Conservation (phyloP, 1,284 basidiomycete species). For the Trichosporon coremiiforme region DNA sequence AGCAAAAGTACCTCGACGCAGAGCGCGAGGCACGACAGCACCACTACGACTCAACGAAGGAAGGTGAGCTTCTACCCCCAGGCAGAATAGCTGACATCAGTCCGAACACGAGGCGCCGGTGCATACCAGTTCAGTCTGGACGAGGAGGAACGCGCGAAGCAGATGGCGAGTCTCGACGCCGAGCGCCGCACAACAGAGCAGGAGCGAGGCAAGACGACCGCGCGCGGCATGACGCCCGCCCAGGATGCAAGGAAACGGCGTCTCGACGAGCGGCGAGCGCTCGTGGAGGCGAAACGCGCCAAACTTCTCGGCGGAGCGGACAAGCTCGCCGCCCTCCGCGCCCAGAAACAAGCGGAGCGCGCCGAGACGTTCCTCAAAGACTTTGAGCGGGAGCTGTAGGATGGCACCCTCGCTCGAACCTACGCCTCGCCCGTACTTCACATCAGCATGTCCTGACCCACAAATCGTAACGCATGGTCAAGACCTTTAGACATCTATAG, state of each 20-base stretch:
- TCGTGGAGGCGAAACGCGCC: constrained; percentile 77
- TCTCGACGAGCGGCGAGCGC: constrained; percentile 71
- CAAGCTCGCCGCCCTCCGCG: constrained; percentile 37
- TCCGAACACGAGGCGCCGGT: constrained; percentile 75
- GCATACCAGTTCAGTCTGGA: constrained; percentile 86
- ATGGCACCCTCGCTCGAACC: background rate
- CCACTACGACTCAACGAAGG: constrained; percentile 79
- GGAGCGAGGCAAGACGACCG: constrained; percentile 59
- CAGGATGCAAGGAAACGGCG: constrained; percentile 77
- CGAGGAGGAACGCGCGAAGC: constrained; percentile 68
- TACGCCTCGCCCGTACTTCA: background rate
- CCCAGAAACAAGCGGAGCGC: constrained; percentile 34
- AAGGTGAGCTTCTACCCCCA: constrained; percentile 59
- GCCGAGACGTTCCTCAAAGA: constrained; percentile 46
- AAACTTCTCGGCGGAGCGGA: constrained; percentile 61
- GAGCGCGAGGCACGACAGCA: constrained; percentile 68
- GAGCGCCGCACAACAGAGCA: constrained; percentile 71
- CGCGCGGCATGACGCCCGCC: constrained; percentile 55
- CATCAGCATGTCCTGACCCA: background rate
- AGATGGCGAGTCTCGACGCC: constrained; percentile 75
- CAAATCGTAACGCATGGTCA: background rate
- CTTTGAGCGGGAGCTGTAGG: constrained; percentile 40
- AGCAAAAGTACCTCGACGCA: constrained; percentile 74
- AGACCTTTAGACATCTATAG: background rate
- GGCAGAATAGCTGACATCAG: constrained; percentile 29